Percentiles rank a stretch among this genome's conserved stretches.
Evolutionary conservation across 2,329 filamentous ascomycete genomes (phyloP).

Genomic region (Davidsoniella eucalypti): DNA sequence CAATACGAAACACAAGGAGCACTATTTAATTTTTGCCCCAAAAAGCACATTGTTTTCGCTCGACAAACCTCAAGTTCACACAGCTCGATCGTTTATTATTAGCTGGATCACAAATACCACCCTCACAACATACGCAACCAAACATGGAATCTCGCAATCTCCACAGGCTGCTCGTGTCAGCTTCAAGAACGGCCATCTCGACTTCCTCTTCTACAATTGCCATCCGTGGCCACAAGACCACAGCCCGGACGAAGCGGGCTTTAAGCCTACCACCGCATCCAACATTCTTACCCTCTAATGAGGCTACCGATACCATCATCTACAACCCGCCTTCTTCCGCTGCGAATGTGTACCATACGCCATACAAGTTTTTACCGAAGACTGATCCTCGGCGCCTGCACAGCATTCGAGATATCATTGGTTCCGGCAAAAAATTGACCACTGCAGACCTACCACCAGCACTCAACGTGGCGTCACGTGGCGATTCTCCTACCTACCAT

Average conservation of each 20-base stretch:
- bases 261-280: conserved; percentile 45
- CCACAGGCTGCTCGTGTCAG: conserved; percentile 22
- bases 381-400: conserved; percentile 36
- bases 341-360: conserved; percentile 46
- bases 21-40: not conserved
- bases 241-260: conserved; percentile 36
- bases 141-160: conserved; percentile 23
- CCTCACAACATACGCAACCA: not conserved
- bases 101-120: not conserved
- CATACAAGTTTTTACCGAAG: conserved; percentile 47
- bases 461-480: conserved; percentile 17
- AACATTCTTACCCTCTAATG: conserved; percentile 33
- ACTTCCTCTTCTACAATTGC: conserved; percentile 17
- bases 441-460: conserved; percentile 14
- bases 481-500: conserved; percentile 27
- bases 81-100: not conserved
- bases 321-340: conserved; percentile 40
- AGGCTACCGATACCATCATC: conserved; percentile 27
- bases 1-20: not conserved
- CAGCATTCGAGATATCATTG: conserved; percentile 30
- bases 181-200: conserved; percentile 15
- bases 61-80: no score
- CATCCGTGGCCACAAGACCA: conserved; percentile 32
- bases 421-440: conserved; percentile 15
- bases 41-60: no score